Conservation (phyloP, 495 filamentous ascomycete genomes). For the Chlorociboria aeruginascens region DNA sequence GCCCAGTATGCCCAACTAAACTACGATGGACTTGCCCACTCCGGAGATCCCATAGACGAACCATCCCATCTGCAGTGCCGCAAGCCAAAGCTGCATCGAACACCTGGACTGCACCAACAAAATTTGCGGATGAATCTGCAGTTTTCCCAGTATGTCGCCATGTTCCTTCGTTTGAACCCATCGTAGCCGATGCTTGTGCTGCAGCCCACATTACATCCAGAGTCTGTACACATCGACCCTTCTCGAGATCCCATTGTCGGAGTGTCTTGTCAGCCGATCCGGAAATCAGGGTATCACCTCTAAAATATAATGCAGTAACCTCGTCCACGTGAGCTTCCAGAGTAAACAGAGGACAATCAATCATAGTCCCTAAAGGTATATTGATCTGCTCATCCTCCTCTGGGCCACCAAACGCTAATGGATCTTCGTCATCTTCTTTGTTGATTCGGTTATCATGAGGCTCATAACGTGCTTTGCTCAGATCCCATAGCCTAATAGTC, state of each 20-base stretch:
- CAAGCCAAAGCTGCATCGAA: slow-evolving; percentile 97
- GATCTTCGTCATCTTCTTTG: slow-evolving; percentile 51
- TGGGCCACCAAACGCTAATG: slow-evolving; percentile 45
- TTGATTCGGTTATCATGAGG: slow-evolving; percentile 52
- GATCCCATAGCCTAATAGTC: slow-evolving; percentile 88
- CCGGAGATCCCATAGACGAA: slow-evolving; percentile 90
- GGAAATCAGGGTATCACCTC: slow-evolving; percentile 78
- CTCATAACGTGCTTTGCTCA: slow-evolving; percentile 48
- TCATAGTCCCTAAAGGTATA: slow-evolving; percentile 59
- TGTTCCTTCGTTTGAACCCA: slow-evolving; percentile 38
- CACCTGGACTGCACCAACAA: slow-evolving; percentile 90
- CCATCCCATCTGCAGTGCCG: slow-evolving; percentile 96
- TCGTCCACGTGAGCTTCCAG: slow-evolving; percentile 87
- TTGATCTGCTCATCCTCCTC: slow-evolving; percentile 48
- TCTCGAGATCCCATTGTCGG: slow-evolving; percentile 93
- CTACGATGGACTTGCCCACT: slow-evolving; percentile 94
- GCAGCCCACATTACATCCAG: slow-evolving; percentile 98
- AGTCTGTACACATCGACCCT: slow-evolving; percentile 92
- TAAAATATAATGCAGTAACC: slow-evolving; percentile 87
- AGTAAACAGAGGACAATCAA: slow-evolving; percentile 77
- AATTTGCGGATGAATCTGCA: slow-evolving; percentile 66
- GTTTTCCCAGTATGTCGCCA: slow-evolving; percentile 45
- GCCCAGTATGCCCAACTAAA: slow-evolving; percentile 90
- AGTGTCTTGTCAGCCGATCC: slow-evolving; percentile 96
- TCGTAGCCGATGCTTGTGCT: slow-evolving; percentile 69